Evolutionary conservation across 352 stramenopile species (phyloP), one percentile per base, ranked within the genome.

Genomic region (Blastocystis sp.): DNA sequence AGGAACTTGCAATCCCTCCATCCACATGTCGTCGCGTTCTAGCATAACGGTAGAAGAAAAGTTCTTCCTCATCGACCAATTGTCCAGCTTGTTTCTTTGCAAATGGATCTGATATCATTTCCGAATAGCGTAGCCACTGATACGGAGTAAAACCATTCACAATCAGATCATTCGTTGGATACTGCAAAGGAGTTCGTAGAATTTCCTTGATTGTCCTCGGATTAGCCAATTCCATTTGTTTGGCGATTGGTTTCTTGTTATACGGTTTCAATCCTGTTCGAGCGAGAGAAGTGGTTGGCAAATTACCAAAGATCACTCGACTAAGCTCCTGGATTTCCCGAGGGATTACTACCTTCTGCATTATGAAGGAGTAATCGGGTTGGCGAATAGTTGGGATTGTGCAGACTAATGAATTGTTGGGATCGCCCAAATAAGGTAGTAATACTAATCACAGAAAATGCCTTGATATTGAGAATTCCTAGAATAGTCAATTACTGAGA

Each of bases 111-210:
- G 75, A 27, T 1, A 29, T 66, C 75, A 75, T 52, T 29, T 86
- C 75, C 21, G 57, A 57, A 42, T 86, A 86, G 32, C 61, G 75
- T 43, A 75, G 12, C 75, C 75, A 86, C 43, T 86, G 52, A 86
- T 86, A 86, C 1, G 75, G 75, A 52, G 32, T 71, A 35, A 57
- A 86, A 4, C 75, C 75, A 42, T 86, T 86, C 46, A 86, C 24
- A 58, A 86, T 86, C 35, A 86, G 24, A 52, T 86, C 61, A 86
- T 86, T 57, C 21, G 75, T 86, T 21, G 57, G 57, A 35, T 43
- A 86, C 9, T 19, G 21, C 16, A 86, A 49, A 16, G 75, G 75
- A 12, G 35, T 37, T 29, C 51, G 9, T 16, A 86, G 39, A 75
- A 86, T 86, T 32, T 71, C 57, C 16, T 86, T 39, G 35, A 75